Evolutionary conservation across 805 yeast genomes (phyloP).

Genomic region (Kluyveromyces lactis): DNA sequence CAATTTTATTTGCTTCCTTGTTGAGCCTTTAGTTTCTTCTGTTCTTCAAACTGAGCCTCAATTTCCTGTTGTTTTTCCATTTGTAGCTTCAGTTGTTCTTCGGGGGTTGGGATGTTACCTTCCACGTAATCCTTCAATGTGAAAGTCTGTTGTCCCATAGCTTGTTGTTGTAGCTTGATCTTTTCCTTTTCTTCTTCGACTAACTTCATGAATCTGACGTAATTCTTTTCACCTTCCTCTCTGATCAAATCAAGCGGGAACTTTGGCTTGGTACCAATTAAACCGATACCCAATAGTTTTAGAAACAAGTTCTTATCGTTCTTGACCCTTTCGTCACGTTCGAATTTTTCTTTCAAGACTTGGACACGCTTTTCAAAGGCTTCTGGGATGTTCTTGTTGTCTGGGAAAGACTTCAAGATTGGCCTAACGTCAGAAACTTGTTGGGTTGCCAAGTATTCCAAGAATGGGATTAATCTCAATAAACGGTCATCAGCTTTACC

Average conservation of each 20-base stretch:
- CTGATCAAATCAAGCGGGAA: slow-evolving; percentile 79
- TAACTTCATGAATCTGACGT: slow-evolving; percentile 70
- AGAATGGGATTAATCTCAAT: slow-evolving; percentile 77
- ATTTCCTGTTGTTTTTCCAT: slow-evolving; percentile 35
- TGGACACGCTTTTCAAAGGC: slow-evolving; percentile 78
- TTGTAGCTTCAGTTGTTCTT: slow-evolving; percentile 43
- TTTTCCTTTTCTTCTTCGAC: slow-evolving; percentile 75
- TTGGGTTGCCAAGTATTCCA: slow-evolving; percentile 91
- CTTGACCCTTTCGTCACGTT: slow-evolving; percentile 40
- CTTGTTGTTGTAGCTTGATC: slow-evolving; percentile 59
- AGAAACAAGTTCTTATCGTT: slow-evolving; percentile 45
- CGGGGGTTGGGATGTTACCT: slow-evolving; percentile 74
- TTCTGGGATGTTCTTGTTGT: slow-evolving; percentile 56
- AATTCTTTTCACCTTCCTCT: slow-evolving; percentile 87
- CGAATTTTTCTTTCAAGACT: slow-evolving; percentile 64
- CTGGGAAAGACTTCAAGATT: slow-evolving; percentile 62
- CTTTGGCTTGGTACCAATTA: slow-evolving; percentile 29
- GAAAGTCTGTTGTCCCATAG: slow-evolving; percentile 73
- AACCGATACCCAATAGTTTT: slow-evolving; percentile 50
- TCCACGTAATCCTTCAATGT: slow-evolving; percentile 79
- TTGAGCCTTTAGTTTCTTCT: slow-evolving; percentile 16
- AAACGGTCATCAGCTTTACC: slow-evolving; percentile 79
- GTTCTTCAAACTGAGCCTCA: slow-evolving; percentile 26
- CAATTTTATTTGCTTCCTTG: background rate
- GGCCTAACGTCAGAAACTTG: slow-evolving; percentile 83